These are phyloP conservation scores for Candida sanyaensis DNA, from an alignment of 1,139 yeast genomes.

Conservation along the genomic window DNA sequence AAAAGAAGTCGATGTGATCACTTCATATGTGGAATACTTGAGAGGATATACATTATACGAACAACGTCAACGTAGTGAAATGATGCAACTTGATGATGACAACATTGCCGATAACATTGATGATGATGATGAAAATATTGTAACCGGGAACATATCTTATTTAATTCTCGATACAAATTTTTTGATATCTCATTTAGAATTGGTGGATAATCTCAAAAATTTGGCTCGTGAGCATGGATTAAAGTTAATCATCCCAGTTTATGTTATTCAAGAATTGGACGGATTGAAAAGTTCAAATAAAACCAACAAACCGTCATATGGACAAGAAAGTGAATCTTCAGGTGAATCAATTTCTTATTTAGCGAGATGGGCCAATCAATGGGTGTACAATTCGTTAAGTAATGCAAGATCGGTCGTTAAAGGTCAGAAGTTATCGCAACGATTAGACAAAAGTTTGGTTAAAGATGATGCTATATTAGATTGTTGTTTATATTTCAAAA, in stretches of 20 bases:
- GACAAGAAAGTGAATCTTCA: constrained; percentile 12
- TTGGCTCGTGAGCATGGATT: constrained; percentile 45
- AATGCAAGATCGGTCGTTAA: constrained; percentile 48
- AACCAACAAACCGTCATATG: constrained; percentile 9
- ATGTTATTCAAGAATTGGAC: constrained; percentile 76
- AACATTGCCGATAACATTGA: constrained; percentile 9
- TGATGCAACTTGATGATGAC: constrained; percentile 4
- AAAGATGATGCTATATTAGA: constrained; percentile 88
- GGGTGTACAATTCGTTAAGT: constrained; percentile 72
- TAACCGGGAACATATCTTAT: constrained; percentile 28
- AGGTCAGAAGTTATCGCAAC: constrained; percentile 67
- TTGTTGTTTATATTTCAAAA: constrained; percentile 70
- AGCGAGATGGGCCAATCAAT: constrained; percentile 76
- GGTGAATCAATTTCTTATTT: constrained; percentile 49
- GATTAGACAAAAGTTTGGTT: constrained; percentile 35
- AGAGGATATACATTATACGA: constrained; percentile 9
- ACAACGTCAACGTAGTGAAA: constrained; percentile 4
- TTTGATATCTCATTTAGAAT: constrained; percentile 60
- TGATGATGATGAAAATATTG: constrained; percentile 16
- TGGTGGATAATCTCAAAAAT: constrained; percentile 51
- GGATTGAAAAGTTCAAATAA: constrained; percentile 58
- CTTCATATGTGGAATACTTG: constrained; percentile 29
- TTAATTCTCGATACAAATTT: constrained; percentile 80
- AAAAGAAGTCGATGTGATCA: constrained; percentile 45
- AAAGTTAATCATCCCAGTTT: constrained; percentile 63